Base-by-base conservation (phyloP, 495 filamentous ascomycete species). In the Haplographium delicatum region DNA sequence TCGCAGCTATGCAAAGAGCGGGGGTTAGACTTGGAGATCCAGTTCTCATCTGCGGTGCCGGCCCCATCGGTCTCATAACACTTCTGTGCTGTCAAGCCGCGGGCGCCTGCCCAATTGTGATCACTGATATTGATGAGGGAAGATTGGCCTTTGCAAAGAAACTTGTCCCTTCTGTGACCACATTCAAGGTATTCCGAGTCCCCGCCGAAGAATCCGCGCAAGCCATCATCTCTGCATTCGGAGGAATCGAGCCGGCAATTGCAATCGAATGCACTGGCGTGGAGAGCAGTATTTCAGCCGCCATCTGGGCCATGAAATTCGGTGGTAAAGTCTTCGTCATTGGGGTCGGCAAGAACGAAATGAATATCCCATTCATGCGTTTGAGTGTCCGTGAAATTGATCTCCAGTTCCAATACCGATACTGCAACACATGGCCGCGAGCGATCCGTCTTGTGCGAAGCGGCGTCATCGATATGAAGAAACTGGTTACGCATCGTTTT, bases 321-420 rank as follows among this genome's bases (percentile, higher is more conserved):
- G 90, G 89, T 49, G 90, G 90, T 47, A 93, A 91, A 72, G 90
- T 96, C 27, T 95, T 95, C 60, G 82, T 95, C 38, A 89, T 93
- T 56, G 90, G 90, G 22, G 90, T 95, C 2, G 90, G 90, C 54
- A 93, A 86, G 81, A 88, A 88, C 61, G 89, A 95, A 78, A 90
- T 95, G 75, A 85, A 80, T 62, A 84, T 95, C 54, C 90, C 90
- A 30, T 96, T 95, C 69, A 95, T 95, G 89, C 75, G 88, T 55
- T 73, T 88, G 25, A 90, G 85, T 61, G 91, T 89, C 11, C 78
- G 88, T 60, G 91, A 97, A 71, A 83, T 97, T 59, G 91, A 96
- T 65, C 69, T 97, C 48, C 86, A 91, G 71, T 94, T 95, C 70
- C 91, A 96, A 74, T 96, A 97, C 71, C 80, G 91, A 46, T 96